A percentile compares a stretch with the other conserved stretches of the same genome.
Conservation (phyloP, 306 rosid species). For the Carpinus viminea region DNA sequence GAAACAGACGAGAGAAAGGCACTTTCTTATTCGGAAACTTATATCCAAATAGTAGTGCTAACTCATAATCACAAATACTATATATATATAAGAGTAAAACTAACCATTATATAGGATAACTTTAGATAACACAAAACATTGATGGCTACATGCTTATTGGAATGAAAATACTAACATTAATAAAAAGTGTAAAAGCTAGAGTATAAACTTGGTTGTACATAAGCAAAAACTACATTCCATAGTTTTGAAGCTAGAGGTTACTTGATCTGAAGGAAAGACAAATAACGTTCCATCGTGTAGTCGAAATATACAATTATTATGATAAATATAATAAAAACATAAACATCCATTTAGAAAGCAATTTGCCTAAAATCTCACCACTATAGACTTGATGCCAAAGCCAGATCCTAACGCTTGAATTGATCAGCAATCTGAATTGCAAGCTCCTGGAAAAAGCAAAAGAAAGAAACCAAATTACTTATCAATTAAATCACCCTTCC, state of each 20-base stretch:
- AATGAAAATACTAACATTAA: not conserved
- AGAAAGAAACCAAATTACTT: not conserved
- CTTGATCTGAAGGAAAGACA: not conserved
- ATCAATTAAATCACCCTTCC: not conserved
- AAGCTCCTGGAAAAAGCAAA: constrained; percentile 61
- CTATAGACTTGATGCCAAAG: constrained; percentile 74
- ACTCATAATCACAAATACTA: not conserved
- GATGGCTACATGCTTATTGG: not conserved
- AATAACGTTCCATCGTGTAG: not conserved
- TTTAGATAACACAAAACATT: not conserved
- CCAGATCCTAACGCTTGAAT: constrained; percentile 81
- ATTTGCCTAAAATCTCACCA: constrained; percentile 55
- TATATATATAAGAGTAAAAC: not conserved
- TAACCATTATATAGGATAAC: not conserved
- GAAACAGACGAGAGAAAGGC: no score
- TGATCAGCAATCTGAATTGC: constrained; percentile 91
- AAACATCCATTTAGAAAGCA: not conserved
- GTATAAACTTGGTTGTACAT: not conserved
- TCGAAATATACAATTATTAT: not conserved
- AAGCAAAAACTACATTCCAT: not conserved
- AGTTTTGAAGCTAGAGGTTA: not conserved
- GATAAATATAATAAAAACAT: not conserved
- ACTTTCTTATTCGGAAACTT: not conserved
- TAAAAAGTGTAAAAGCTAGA: not conserved
- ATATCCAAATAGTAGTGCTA: not conserved